Conservation (phyloP, 805 yeast species). For the Starmerella asiatica region DNA sequence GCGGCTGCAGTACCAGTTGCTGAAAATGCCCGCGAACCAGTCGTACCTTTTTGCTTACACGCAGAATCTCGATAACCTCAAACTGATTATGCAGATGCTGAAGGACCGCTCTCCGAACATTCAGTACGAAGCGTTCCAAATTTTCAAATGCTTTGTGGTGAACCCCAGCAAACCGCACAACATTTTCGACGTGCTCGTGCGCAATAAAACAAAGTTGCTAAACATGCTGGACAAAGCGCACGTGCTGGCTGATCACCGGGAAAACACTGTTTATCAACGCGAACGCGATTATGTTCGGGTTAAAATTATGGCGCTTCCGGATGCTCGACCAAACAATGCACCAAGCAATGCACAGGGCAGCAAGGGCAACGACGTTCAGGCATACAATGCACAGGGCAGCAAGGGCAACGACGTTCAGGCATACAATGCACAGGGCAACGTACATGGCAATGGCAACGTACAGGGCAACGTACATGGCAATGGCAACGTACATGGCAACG, state of each 20-base stretch:
- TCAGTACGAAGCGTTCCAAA: constrained; percentile 81
- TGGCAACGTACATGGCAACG: too few species aligned
- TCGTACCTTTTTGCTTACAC: constrained; percentile 63
- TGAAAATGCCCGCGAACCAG: constrained; percentile 58
- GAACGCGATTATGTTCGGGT: constrained; percentile 71
- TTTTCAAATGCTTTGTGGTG: constrained; percentile 90
- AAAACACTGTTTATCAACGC: constrained; percentile 52
- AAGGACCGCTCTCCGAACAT: constrained; percentile 82
- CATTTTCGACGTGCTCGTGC: constrained; percentile 64
- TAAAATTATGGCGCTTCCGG: constrained; percentile 41
- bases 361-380: too few species aligned
- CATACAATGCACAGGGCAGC: too few species aligned
- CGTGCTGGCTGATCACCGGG: constrained; percentile 40
- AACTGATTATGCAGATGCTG: constrained; percentile 69
- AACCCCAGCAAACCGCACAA: constrained; percentile 80
- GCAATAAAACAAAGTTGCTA: constrained; percentile 67
- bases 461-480: too few species aligned
- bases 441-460: too few species aligned
- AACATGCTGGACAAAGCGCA: constrained; percentile 50
- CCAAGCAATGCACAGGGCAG: too few species aligned
- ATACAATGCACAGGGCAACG: too few species aligned
- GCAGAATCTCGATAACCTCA: constrained; percentile 67
- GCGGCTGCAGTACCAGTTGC: constrained; percentile 53
- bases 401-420: too few species aligned
- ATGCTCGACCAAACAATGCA: constrained; percentile 1